Percentiles rank a stretch among this genome's conserved stretches.
Evolutionary conservation across 257 asterid species (phyloP).

Genomic region (Capsicum pubescens): DNA sequence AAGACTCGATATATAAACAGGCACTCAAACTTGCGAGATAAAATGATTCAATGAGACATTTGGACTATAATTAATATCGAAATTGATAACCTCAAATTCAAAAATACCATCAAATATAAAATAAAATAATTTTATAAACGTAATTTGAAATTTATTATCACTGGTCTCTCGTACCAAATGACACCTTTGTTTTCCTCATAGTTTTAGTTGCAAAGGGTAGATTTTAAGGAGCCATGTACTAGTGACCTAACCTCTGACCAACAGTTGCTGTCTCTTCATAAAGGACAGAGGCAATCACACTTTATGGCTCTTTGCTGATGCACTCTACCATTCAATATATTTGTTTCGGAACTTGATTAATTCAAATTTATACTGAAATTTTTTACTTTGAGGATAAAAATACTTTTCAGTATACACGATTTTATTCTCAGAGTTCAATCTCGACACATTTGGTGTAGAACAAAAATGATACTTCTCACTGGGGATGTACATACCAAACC

Average conservation of each 20-base stretch:
- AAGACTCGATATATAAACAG: too few relatives aligned
- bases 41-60: too few relatives aligned
- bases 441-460: neutral
- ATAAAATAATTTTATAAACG: too few relatives aligned
- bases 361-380: neutral
- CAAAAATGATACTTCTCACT: neutral
- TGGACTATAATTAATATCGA: too few relatives aligned
- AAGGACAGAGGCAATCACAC: slow-evolving; percentile 12
- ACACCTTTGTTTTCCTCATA: neutral
- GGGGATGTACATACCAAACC: too few relatives aligned
- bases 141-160: neutral
- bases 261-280: slow-evolving; percentile 22
- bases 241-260: slow-evolving; percentile 15
- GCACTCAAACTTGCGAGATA: too few relatives aligned
- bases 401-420: neutral
- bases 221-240: neutral
- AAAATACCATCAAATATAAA: neutral
- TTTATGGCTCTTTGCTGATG: neutral
- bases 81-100: too few relatives aligned
- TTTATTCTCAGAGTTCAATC: rapidly evolving
- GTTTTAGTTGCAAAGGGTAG: neutral
- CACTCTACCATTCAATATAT: neutral
- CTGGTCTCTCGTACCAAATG: neutral
- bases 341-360: rapidly evolving
- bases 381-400: neutral